These are phyloP conservation scores for Fusarium sp. DNA, from an alignment of 2,329 filamentous ascomycete species.

Conservation along the genomic window DNA sequence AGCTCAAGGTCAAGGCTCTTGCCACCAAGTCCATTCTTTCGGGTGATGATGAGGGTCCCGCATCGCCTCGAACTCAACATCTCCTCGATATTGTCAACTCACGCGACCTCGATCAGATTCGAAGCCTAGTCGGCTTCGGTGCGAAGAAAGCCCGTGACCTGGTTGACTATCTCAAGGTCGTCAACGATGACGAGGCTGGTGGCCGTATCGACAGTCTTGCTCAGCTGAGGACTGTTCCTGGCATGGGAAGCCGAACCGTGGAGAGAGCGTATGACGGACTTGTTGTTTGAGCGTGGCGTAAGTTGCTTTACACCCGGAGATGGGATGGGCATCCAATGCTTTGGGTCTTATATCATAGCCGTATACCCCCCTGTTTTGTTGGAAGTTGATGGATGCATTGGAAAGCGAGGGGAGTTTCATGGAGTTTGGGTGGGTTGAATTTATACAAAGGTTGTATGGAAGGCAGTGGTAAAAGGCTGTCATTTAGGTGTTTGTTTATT, in stretches of 20 bases:
- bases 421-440: constrained; percentile 29
- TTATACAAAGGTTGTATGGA: constrained; percentile 29
- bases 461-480: constrained; percentile 15
- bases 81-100: constrained; percentile 78
- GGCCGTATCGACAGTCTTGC: constrained; percentile 56
- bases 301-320: neutral
- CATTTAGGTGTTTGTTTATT: constrained; percentile 24
- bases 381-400: constrained; percentile 26
- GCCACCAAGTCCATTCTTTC: constrained; percentile 36
- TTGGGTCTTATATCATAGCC: constrained; percentile 36
- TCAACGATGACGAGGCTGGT: constrained; percentile 49
- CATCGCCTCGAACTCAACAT: constrained; percentile 65
- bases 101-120: constrained; percentile 71
- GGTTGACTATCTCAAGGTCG: constrained; percentile 62
- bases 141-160: constrained; percentile 73
- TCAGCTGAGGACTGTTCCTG: constrained; percentile 62
- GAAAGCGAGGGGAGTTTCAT: constrained; percentile 28
- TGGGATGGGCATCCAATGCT: constrained; percentile 27
- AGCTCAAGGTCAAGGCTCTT: constrained; percentile 44
- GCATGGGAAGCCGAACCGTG: constrained; percentile 64
- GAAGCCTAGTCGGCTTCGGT: constrained; percentile 73
- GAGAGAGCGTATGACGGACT: constrained; percentile 65
- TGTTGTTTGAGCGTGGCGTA: constrained; percentile 24
- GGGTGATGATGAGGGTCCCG: constrained; percentile 52
- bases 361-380: constrained; percentile 35